phyloP scores from a whole-genome alignment of 2,329 filamentous ascomycete species.

The Arthrobotrys megalospora region DNA sequence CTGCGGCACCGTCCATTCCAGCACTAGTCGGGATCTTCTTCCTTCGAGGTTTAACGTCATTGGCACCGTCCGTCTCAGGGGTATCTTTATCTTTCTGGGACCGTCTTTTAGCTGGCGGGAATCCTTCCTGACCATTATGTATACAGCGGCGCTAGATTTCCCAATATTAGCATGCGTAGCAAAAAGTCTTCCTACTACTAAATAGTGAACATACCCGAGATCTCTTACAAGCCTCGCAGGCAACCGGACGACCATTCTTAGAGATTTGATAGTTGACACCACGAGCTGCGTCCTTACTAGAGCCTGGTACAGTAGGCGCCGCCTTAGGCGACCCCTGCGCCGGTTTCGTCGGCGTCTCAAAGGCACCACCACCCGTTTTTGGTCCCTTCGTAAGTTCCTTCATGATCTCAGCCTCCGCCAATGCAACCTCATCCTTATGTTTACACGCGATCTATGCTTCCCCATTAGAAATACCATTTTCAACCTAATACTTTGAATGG shows the following conservation, averaged over 20 bases:
- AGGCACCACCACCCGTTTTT: constrained; percentile 12
- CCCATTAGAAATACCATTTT: neutral
- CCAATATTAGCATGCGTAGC: constrained; percentile 17
- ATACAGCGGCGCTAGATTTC: constrained; percentile 51
- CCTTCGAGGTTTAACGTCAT: constrained; percentile 30
- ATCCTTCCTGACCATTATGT: constrained; percentile 58
- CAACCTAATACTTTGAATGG: neutral
- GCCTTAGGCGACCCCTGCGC: constrained; percentile 44
- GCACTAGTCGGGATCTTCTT: constrained; percentile 47
- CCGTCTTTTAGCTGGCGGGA: constrained; percentile 54
- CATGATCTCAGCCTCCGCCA: constrained; percentile 58
- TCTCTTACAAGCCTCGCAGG: constrained; percentile 60
- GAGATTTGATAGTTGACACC: constrained; percentile 60
- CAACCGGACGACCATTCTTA: constrained; percentile 57
- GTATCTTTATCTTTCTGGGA: constrained; percentile 57
- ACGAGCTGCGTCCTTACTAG: constrained; percentile 37
- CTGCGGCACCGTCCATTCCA: constrained; percentile 33
- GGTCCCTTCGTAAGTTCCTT: constrained; percentile 45
- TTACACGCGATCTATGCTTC: constrained; percentile 52
- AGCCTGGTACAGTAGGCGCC: constrained; percentile 23
- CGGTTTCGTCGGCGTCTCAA: constrained; percentile 45
- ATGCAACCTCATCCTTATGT: constrained; percentile 58
- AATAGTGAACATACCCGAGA: constrained; percentile 52
- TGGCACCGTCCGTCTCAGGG: constrained; percentile 41
- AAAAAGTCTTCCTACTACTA: neutral